These are phyloP conservation scores for Diaporthe helianthi DNA, from an alignment of 2,329 filamentous ascomycete genomes.

Conservation along the genomic window DNA sequence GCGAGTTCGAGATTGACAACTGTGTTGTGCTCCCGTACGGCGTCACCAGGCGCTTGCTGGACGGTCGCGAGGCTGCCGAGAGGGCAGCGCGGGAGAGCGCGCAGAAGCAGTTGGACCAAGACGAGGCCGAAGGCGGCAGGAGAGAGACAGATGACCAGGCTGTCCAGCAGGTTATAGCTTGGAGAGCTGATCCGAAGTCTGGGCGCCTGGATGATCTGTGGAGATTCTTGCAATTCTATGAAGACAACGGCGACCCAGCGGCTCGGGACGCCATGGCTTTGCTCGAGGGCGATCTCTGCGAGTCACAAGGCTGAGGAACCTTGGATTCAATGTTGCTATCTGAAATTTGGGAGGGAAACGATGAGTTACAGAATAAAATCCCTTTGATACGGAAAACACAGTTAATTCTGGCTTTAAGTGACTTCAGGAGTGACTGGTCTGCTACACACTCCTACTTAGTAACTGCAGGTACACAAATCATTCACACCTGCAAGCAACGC, in stretches of 20 bases:
- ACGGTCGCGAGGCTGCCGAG: background rate
- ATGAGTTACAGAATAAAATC: background rate
- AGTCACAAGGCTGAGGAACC: background rate
- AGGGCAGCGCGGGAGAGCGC: background rate
- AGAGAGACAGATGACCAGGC: background rate
- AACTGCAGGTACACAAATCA: background rate
- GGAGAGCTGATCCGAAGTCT: background rate
- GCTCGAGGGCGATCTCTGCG: background rate
- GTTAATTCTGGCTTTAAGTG: background rate
- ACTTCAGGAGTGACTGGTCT: background rate
- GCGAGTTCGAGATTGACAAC: conserved; percentile 18
- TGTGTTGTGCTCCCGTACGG: conserved; percentile 29
- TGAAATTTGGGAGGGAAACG: background rate
- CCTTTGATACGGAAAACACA: background rate
- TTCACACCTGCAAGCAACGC: background rate
- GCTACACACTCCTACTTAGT: background rate
- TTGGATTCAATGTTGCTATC: too few relatives aligned
- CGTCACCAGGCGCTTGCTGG: conserved; percentile 8
- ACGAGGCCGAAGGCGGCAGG: background rate
- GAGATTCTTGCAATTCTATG: rapidly evolving
- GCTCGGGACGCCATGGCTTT: background rate
- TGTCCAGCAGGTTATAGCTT: background rate
- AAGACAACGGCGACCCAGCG: background rate
- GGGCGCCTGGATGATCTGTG: background rate
- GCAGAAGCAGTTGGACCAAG: background rate